Evolutionary conservation across 805 yeast genomes (phyloP).

Genomic region (Metschnikowia colocasiae): DNA sequence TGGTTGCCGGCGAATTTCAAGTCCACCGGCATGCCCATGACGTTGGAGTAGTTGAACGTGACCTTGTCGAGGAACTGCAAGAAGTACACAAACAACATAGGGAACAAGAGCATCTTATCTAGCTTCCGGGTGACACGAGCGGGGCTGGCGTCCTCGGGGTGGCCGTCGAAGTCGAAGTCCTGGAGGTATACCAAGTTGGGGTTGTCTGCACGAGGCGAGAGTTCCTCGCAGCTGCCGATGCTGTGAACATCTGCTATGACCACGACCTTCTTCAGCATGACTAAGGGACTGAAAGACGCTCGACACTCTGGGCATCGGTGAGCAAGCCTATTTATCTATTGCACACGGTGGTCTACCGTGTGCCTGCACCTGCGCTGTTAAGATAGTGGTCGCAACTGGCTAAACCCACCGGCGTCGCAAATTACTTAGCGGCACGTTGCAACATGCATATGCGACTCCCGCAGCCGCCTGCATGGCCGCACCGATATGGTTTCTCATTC

Average conservation of each 20-base stretch:
- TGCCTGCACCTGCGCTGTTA: background rate
- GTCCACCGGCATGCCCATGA: constrained; percentile 17
- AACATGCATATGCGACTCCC: background rate
- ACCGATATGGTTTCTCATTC: too few relatives aligned
- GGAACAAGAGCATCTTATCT: constrained; percentile 15
- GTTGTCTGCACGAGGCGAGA: constrained; percentile 5
- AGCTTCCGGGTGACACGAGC: constrained; percentile 13
- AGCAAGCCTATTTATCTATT: too few relatives aligned
- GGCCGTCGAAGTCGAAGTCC: constrained; percentile 16
- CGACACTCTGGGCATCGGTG: too few relatives aligned
- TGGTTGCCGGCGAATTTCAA: constrained; percentile 16
- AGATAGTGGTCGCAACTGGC: constrained; percentile 6
- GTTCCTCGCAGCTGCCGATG: constrained; percentile 2
- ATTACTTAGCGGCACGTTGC: background rate
- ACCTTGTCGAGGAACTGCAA: constrained; percentile 19
- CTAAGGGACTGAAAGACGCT: background rate
- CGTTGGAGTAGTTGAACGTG: constrained; percentile 17
- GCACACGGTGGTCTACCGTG: background rate
- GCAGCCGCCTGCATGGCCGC: background rate
- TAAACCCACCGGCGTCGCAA: background rate
- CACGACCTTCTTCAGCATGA: background rate
- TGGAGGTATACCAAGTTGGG: constrained; percentile 15
- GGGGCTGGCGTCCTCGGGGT: constrained; percentile 16
- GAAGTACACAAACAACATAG: constrained; percentile 15
- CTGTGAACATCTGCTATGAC: constrained; percentile 5